These are phyloP conservation scores for Microsporum canis DNA, from an alignment of 2,329 filamentous ascomycete genomes.

Conservation along the genomic window DNA sequence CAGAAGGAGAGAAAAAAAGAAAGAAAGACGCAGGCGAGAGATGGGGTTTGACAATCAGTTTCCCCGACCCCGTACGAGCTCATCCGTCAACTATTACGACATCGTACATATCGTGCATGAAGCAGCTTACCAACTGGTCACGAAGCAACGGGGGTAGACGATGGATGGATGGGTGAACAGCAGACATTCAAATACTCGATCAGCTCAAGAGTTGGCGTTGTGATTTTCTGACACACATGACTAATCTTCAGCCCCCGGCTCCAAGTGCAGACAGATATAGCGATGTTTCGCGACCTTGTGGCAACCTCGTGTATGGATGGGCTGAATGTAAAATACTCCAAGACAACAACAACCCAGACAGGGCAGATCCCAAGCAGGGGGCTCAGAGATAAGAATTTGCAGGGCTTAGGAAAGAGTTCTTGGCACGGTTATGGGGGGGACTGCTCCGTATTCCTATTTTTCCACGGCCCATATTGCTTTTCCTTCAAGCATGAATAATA, in stretches of 20 bases:
- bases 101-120: neutral
- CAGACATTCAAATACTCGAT: neutral
- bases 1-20: neutral
- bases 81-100: slow-evolving; percentile 4
- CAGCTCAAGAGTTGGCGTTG: neutral
- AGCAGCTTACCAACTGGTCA: neutral
- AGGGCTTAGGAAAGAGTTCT: slow-evolving; percentile 1
- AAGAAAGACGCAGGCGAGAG: neutral
- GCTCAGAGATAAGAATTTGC: slow-evolving; percentile 1
- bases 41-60: neutral
- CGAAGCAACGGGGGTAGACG: neutral
- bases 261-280: neutral
- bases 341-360: slow-evolving; percentile 2
- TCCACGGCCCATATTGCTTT: neutral
- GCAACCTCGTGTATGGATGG: slow-evolving; percentile 3
- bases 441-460: slow-evolving; percentile 1
- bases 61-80: slow-evolving; percentile 1
- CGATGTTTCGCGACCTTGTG: slow-evolving; percentile 1
- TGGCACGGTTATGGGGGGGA: slow-evolving; percentile 4
- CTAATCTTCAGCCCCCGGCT: neutral
- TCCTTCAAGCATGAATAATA: neutral
- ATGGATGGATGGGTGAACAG: neutral
- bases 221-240: neutral
- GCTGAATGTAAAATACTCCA: neutral
- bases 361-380: slow-evolving; percentile 2